These are phyloP conservation scores for Termitomyces sp. DNA, from an alignment of 768 basidiomycete species.

Conservation along the genomic window DNA sequence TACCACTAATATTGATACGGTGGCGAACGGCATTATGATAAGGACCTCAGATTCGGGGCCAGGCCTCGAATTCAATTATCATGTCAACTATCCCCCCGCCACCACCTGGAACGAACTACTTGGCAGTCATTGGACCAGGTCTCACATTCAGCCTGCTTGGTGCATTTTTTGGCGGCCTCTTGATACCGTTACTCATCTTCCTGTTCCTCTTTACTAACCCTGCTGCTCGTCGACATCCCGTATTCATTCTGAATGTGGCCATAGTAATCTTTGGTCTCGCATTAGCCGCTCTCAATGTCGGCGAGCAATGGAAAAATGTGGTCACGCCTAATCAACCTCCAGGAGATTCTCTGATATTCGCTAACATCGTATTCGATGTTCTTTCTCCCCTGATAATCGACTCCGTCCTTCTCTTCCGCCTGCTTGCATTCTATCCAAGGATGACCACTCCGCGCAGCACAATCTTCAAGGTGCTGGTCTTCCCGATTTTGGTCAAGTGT, in stretches of 20 bases:
- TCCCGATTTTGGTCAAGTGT: constrained; percentile 26
- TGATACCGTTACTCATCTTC: constrained; percentile 29
- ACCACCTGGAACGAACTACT: constrained; percentile 12
- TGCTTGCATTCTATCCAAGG: constrained; percentile 31
- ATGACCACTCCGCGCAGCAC: constrained; percentile 10
- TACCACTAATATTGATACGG: no score
- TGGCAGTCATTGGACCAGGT: constrained; percentile 22
- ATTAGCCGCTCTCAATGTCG: constrained; percentile 20
- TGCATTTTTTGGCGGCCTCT: constrained; percentile 23
- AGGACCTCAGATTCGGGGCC: no score
- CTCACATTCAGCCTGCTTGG: constrained; percentile 24
- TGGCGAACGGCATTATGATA: no score
- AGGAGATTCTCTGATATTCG: constrained; percentile 14
- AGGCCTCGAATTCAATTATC: no score
- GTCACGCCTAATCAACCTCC: constrained; percentile 17
- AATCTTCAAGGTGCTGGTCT: constrained; percentile 19
- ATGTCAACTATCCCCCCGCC: no score
- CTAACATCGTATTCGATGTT: constrained; percentile 19
- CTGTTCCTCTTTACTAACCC: constrained; percentile 29
- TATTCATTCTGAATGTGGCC: constrained; percentile 31
- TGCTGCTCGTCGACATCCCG: constrained; percentile 19
- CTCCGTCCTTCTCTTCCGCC: constrained; percentile 32
- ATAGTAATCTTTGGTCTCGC: constrained; percentile 22
- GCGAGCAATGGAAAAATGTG: not conserved
- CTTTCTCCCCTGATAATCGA: constrained; percentile 33